A percentile compares a stretch with the other conserved stretches of the same genome.
phyloP scores from a whole-genome alignment of 169 alveolate species.

The Plasmodium coatneyi region DNA sequence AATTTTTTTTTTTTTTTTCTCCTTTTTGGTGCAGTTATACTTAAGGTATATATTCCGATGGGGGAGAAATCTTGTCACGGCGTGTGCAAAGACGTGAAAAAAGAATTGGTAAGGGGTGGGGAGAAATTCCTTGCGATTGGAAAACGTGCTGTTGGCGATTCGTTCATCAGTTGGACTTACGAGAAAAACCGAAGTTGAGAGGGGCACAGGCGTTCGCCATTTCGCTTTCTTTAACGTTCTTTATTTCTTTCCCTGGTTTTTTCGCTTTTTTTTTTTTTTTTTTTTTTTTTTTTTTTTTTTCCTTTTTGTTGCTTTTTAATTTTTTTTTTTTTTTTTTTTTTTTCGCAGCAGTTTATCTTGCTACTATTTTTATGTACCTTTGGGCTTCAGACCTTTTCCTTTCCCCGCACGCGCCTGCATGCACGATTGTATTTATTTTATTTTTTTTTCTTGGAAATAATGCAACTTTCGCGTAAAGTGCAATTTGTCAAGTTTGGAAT shows the following conservation, averaged over 20 bases:
- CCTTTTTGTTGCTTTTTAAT: not conserved
- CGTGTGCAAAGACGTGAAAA: not conserved
- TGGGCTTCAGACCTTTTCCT: not conserved
- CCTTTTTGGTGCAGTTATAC: slow-evolving; percentile 12
- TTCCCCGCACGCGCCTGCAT: not conserved
- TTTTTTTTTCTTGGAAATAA: slow-evolving; percentile 5
- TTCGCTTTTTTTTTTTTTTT: not conserved
- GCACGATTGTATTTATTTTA: not conserved
- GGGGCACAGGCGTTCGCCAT: not conserved
- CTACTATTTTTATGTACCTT: not conserved
- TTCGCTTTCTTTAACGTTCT: not conserved
- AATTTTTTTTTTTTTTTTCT: slow-evolving; percentile 24
- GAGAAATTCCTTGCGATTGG: not conserved
- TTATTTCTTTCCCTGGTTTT: not conserved
- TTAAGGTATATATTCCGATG: not conserved
- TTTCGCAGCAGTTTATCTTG: not conserved
- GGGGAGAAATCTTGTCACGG: not conserved
- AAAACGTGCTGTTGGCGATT: not conserved
- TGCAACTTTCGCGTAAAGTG: not conserved
- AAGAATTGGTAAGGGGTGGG: not conserved
- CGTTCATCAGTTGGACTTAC: not conserved
- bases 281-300: not conserved
- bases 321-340: not conserved
- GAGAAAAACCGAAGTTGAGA: not conserved
- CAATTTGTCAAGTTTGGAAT: not conserved